Evolutionary conservation across 495 filamentous ascomycete species (phyloP), one percentile per base, ranked within the genome.

Genomic region (Saxophila tyrrhenica): DNA sequence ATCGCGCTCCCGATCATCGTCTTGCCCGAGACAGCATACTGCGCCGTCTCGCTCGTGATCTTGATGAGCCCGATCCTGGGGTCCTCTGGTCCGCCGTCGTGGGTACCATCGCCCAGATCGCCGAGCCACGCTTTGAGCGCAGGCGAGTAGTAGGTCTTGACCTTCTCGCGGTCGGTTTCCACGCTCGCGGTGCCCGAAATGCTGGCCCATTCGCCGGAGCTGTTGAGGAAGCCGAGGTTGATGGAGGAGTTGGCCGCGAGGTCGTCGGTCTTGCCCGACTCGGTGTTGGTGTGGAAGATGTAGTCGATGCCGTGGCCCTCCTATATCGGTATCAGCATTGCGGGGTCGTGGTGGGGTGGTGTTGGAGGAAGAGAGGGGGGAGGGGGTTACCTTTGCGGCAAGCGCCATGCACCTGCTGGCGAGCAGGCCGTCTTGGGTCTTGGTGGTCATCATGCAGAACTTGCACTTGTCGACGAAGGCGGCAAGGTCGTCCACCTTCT

Each of bases 261-360:
- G 64, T 95, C 89, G 69, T 87, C 77, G 13, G 88, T 90, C 73
- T 97, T 95, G 69, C 87, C 85, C 35, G 87, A 89, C 67, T 92
- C 86, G 55, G 87, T 88, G 74, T 95, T 95, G 60, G 89, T 87
- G 73, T 92, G 83, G 78, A 97, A 95, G 69, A 94, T 76, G 45
- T 94, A 80, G 68, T 95, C 89, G 48, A 94, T 78, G 62, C 84
- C 84, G 59, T 82, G 80, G 58, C 75, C 75, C 70, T 92, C 83
- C 86, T 90, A 48, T 41, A 23, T 21, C 35, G n/a, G 20, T 23
- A 16, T 20, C 25, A 48, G 35, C 46, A 17, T 49, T 41, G 13
- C 39, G 23, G 50, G 21, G 29, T 61, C 43, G 15, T 2, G 11
- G 10, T 50, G 25, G 48, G n/a, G 29, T 42, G 35, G 32, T 11